Evolutionary conservation across 2,329 filamentous ascomycete species (phyloP).

Genomic region (Fonsecaea monophora): DNA sequence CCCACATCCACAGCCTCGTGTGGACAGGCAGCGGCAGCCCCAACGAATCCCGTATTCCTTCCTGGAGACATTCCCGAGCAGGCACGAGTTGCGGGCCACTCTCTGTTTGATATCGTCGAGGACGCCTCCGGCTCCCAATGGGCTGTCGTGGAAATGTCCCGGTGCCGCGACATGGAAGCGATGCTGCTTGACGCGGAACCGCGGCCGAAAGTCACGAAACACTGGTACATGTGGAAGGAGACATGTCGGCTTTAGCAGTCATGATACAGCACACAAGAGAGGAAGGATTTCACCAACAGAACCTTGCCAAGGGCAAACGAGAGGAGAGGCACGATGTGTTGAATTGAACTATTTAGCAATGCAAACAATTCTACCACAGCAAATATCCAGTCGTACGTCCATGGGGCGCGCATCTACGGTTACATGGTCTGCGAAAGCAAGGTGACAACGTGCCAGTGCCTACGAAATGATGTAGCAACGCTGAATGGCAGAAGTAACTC

Average conservation of each 20-base stretch:
- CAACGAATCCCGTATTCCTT: not conserved
- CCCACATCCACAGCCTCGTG: not conserved
- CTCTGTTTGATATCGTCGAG: conserved; percentile 11
- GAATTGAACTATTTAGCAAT: too few relatives aligned
- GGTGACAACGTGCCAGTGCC: too few relatives aligned
- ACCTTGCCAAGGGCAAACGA: too few relatives aligned
- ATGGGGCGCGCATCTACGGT: too few relatives aligned
- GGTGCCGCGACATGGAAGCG: conserved; percentile 9
- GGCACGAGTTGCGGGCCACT: not conserved
- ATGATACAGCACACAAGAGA: too few relatives aligned
- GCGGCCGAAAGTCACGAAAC: not conserved
- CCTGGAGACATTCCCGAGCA: conserved; percentile 5
- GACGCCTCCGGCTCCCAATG: not conserved
- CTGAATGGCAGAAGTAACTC: too few relatives aligned
- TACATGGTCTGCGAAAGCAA: too few relatives aligned
- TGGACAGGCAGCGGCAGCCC: not conserved
- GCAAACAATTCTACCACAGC: too few relatives aligned
- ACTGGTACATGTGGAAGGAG: not conserved
- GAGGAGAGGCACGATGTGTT: too few relatives aligned
- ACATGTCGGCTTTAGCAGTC: not conserved
- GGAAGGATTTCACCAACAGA: too few relatives aligned
- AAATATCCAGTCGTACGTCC: too few relatives aligned
- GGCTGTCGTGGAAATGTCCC: conserved; percentile 8
- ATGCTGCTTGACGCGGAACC: not conserved
- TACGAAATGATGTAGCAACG: too few relatives aligned